These are phyloP conservation scores for Ophiostoma sp. DNA, from an alignment of 2,329 filamentous ascomycete genomes.

Conservation along the genomic window DNA sequence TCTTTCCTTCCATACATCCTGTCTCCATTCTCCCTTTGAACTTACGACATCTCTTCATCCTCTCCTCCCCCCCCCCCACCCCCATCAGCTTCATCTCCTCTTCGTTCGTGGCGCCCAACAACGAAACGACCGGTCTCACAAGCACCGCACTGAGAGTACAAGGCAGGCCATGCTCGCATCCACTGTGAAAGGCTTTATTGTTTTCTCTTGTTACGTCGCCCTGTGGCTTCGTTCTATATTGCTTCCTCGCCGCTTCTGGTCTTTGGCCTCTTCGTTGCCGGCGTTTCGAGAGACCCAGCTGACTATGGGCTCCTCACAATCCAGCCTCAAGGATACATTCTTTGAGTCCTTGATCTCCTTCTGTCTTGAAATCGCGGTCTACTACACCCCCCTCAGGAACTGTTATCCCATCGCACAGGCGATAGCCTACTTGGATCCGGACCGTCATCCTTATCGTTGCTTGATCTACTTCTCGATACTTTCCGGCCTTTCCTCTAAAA, in stretches of 20 bases:
- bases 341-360: too few relatives aligned
- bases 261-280: not conserved
- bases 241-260: not conserved
- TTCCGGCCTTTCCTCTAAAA: too few relatives aligned
- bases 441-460: too few relatives aligned
- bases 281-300: not conserved
- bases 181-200: not conserved
- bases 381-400: too few relatives aligned
- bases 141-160: not conserved
- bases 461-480: too few relatives aligned
- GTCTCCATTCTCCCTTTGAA: not conserved
- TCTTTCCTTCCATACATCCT: not conserved
- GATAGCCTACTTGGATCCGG: too few relatives aligned
- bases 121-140: conserved; percentile 7
- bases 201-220: not conserved
- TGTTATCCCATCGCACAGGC: too few relatives aligned
- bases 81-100: not conserved
- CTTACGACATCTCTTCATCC: not conserved
- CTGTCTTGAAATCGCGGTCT: too few relatives aligned
- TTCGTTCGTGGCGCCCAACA: not conserved
- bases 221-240: conserved; percentile 11
- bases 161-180: not conserved
- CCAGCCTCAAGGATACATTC: too few relatives aligned
- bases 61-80: not conserved
- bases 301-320: not conserved